Evolutionary conservation across 148 eudicot genomes (phyloP).

Genomic region (Nepenthes mirabilis): DNA sequence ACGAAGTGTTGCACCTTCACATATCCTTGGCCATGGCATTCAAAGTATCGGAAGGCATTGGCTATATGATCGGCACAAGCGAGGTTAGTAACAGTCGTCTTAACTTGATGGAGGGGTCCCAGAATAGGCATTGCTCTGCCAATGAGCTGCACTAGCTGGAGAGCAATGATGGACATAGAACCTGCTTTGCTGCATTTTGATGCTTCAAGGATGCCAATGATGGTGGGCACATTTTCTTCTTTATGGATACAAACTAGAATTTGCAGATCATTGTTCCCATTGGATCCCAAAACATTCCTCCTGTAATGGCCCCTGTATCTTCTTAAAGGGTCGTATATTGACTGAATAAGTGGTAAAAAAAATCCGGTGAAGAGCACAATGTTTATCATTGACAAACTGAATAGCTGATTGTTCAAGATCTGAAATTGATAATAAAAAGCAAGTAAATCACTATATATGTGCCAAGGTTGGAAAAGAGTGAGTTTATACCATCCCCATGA

Average conservation of each 20-base stretch:
- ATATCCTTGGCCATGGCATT: conserved; percentile 9
- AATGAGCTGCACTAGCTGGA: conserved; percentile 15
- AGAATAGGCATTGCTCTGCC: conserved; percentile 17
- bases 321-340: conserved; percentile 21
- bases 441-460: no score
- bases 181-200: conserved; percentile 3
- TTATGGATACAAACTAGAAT: conserved; percentile 25
- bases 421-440: not conserved
- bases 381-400: conserved; percentile 15
- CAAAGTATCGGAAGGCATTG: conserved; percentile 15
- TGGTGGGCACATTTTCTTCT: conserved; percentile 5
- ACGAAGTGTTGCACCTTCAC: conserved; percentile 18
- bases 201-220: conserved; percentile 9
- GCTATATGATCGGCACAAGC: not conserved
- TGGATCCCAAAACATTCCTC: conserved; percentile 6
- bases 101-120: conserved; percentile 16
- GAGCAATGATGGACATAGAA: conserved; percentile 10
- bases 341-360: conserved; percentile 15
- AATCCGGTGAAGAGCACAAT: conserved; percentile 18
- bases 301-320: conserved; percentile 9
- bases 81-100: not conserved
- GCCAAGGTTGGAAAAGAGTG: not conserved
- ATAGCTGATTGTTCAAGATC: conserved; percentile 18
- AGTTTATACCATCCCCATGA: no score
- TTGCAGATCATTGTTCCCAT: conserved; percentile 9